Evolutionary conservation across 345 rosid species (phyloP).

Genomic region (Boechera stricta): DNA sequence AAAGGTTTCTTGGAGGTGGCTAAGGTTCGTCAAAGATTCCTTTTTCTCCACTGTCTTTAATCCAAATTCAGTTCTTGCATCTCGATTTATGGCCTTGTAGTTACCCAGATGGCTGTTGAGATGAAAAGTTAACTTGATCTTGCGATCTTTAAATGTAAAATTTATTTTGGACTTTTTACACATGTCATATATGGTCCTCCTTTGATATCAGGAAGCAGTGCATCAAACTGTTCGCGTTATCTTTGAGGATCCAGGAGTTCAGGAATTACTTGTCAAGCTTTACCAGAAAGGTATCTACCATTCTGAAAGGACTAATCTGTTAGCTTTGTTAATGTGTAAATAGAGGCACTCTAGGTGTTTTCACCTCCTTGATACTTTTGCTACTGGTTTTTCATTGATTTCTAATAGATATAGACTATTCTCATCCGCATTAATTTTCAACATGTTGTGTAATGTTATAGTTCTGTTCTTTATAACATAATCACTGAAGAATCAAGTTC

Average conservation of each 20-base stretch:
- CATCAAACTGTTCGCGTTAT: constrained; percentile 86
- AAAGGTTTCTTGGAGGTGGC: constrained; percentile 98
- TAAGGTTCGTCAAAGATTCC: constrained; percentile 59
- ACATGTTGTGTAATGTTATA: not conserved
- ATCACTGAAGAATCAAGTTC: constrained; percentile 3
- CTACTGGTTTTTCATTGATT: constrained; percentile 9
- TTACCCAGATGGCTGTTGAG: constrained; percentile 21
- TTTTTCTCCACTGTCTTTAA: not conserved
- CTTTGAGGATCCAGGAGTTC: constrained; percentile 99
- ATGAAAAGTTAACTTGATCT: constrained; percentile 17
- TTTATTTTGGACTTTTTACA: constrained; percentile 9
- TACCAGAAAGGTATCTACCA: constrained; percentile 78
- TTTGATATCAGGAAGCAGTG: constrained; percentile 82
- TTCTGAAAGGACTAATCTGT: not conserved
- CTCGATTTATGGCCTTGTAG: constrained; percentile 9
- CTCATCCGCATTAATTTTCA: constrained; percentile 8
- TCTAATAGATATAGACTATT: not conserved
- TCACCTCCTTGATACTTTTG: constrained; percentile 12
- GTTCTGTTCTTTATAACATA: not conserved
- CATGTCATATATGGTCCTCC: constrained; percentile 23
- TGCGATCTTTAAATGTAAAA: constrained; percentile 1
- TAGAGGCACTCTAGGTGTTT: constrained; percentile 4
- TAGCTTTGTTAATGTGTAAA: constrained; percentile 17
- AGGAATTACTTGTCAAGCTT: constrained; percentile 89
- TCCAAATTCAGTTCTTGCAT: constrained; percentile 2